Conservation (phyloP, 768 basidiomycete genomes). For the Xerocomellus intermedius region DNA sequence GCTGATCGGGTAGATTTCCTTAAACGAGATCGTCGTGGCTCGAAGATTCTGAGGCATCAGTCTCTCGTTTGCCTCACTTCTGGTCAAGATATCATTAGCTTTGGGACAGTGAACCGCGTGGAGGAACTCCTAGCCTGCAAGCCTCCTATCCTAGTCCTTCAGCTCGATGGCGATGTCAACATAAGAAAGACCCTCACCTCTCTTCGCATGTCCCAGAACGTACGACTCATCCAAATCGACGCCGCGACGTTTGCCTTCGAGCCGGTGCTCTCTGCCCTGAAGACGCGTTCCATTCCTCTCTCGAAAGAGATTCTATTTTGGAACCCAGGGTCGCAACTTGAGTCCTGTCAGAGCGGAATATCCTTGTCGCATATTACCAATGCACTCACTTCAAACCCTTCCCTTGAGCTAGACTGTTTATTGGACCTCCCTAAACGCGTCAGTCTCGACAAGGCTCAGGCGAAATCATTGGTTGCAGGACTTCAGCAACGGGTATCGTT, state of each 20-base stretch:
- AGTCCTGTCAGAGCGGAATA: neutral
- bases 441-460: conserved; percentile 51
- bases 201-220: conserved; percentile 32
- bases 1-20: conserved; percentile 36
- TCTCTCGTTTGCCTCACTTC: conserved; percentile 52
- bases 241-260: conserved; percentile 60
- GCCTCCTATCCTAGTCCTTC: conserved; percentile 52
- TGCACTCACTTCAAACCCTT: conserved; percentile 29
- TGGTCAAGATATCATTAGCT: conserved; percentile 48
- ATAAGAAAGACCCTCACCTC: conserved; percentile 37
- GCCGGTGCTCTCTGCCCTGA: conserved; percentile 55
- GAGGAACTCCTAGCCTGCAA: conserved; percentile 48
- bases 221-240: conserved; percentile 55
- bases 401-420: conserved; percentile 37
- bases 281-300: conserved; percentile 43
- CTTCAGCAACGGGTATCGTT: conserved; percentile 54
- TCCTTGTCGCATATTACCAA: conserved; percentile 23
- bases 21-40: conserved; percentile 29
- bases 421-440: conserved; percentile 39
- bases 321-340: conserved; percentile 28
- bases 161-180: conserved; percentile 45
- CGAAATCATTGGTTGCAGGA: conserved; percentile 44
- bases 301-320: conserved; percentile 53
- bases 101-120: conserved; percentile 54
- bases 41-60: conserved; percentile 48